Base-by-base conservation (phyloP, 768 basidiomycete genomes). In the Boletus sp. region DNA sequence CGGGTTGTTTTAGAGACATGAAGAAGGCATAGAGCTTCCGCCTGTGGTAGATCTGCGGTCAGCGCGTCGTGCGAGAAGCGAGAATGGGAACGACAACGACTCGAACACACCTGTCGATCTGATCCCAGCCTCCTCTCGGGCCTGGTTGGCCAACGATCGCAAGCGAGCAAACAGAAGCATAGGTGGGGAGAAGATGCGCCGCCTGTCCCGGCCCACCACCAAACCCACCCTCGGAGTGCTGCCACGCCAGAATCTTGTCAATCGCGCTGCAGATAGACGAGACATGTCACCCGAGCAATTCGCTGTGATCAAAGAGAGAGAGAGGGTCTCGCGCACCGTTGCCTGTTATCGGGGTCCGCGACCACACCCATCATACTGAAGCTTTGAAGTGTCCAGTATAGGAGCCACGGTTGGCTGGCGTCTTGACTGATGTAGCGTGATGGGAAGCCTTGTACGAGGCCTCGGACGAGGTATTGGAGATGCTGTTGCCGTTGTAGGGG, bases 351-450 rank as follows among this genome's bases (percentile, higher is more conserved):
- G 2, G 85, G 84, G 75, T 95, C 93, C 47, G 96, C 63, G 2
- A 75, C 85, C 7, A 91, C 85, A 47, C 93, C 90, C 41, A 96
- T 66, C 3, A 84, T 66, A 61, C 88, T 87, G 63, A 97, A 88
- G 14, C 86, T 78, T 62, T 99, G 94, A 10, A 95, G 67, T 0
- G 85, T 86, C 95, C 97, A 98, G 73, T 90, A 98, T 55, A 98
- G 68, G 29, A 98, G 74, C 97, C 97, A 98, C 0, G 97, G 90
- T 63, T 96, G 87, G 60, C 91, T 94, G 0, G 96, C 95, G 67
- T 98, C 97, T 63, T 98, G 88, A 43, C 84, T 85, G 19, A 76
- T 79, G 67, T 92, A 98, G 51, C 85, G 77, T 11, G 78, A 74
- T 0, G 94, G 92, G 41, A 98, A 88, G 2, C 91, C 85, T 65